Conservation (phyloP, 345 rosid genomes). For the Draba incana region DNA sequence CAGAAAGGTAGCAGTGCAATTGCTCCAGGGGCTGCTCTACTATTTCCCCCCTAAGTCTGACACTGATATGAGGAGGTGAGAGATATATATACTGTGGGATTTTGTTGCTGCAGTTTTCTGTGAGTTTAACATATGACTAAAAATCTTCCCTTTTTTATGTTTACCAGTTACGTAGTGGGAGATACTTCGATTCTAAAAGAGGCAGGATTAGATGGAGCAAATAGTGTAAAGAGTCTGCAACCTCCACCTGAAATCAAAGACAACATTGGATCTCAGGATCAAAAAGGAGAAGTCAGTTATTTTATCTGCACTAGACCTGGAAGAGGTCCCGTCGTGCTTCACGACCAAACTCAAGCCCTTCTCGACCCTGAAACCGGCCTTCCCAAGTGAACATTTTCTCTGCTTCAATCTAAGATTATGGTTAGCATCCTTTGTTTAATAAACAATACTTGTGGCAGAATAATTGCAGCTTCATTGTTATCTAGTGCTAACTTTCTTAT, state of each 20-base stretch:
- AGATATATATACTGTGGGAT: background rate
- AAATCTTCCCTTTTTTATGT: slow-evolving; percentile 12
- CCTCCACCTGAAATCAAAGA: slow-evolving; percentile 49
- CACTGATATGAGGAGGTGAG: slow-evolving; percentile 68
- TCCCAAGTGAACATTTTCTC: slow-evolving; percentile 52
- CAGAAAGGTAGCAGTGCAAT: slow-evolving; percentile 68
- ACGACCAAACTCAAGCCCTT: slow-evolving; percentile 69
- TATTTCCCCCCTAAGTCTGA: slow-evolving; percentile 85
- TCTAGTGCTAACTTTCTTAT: slow-evolving; percentile 27
- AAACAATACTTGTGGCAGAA: slow-evolving; percentile 24
- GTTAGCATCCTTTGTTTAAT: slow-evolving; percentile 25
- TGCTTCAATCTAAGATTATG: slow-evolving; percentile 16
- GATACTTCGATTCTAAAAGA: slow-evolving; percentile 81
- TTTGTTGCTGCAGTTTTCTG: background rate
- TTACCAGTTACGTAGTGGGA: slow-evolving; percentile 76
- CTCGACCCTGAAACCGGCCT: slow-evolving; percentile 67
- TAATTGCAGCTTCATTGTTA: slow-evolving; percentile 28
- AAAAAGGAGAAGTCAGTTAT: slow-evolving; percentile 74
- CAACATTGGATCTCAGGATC: slow-evolving; percentile 55
- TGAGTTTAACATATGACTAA: slow-evolving; percentile 7
- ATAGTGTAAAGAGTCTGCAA: slow-evolving; percentile 60
- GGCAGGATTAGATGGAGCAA: slow-evolving; percentile 65
- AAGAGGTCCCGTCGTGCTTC: slow-evolving; percentile 72
- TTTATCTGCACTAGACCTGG: slow-evolving; percentile 95
- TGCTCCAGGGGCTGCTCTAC: slow-evolving; percentile 82